Evolutionary conservation across 768 basidiomycete species (phyloP).

Genomic region (Ephemerocybe angulata): DNA sequence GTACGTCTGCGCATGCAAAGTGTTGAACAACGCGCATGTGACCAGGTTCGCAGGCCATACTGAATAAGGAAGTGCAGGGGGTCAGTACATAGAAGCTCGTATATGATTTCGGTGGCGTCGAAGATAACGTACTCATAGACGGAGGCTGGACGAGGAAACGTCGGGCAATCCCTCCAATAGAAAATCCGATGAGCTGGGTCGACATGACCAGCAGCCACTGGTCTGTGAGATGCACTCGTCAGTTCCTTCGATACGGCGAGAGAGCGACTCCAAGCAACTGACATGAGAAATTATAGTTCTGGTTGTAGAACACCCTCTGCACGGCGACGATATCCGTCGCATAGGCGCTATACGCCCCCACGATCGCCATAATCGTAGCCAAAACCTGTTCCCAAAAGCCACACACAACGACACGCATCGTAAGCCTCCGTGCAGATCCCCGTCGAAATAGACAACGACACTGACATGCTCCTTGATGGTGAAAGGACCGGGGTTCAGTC

Average conservation of each 20-base stretch:
- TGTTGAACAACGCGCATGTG: conserved; percentile 74
- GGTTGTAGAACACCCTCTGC: conserved; percentile 69
- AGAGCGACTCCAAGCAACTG: conserved; percentile 17
- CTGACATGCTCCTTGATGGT: conserved; percentile 70
- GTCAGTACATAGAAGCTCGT: conserved; percentile 28
- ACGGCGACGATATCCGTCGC: conserved; percentile 78
- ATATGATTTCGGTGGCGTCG: neutral
- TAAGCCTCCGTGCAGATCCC: too few species aligned
- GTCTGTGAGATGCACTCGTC: conserved; percentile 35
- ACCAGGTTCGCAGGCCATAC: conserved; percentile 80
- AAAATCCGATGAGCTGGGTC: conserved; percentile 78
- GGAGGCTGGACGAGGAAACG: conserved; percentile 75
- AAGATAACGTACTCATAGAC: conserved; percentile 53
- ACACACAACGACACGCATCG: neutral
- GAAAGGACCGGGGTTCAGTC: conserved; percentile 67
- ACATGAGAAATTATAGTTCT: conserved; percentile 58
- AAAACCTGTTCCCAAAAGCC: conserved; percentile 40
- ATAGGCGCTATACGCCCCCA: conserved; percentile 53
- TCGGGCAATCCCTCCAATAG: conserved; percentile 66
- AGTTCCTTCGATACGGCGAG: too few species aligned
- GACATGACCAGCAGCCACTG: conserved; percentile 80
- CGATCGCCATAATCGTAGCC: conserved; percentile 49
- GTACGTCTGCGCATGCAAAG: conserved; percentile 70
- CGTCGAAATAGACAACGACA: conserved; percentile 24
- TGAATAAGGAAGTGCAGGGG: conserved; percentile 29